Conservation (phyloP, 1,139 yeast species). For the Taphrina pruni region DNA sequence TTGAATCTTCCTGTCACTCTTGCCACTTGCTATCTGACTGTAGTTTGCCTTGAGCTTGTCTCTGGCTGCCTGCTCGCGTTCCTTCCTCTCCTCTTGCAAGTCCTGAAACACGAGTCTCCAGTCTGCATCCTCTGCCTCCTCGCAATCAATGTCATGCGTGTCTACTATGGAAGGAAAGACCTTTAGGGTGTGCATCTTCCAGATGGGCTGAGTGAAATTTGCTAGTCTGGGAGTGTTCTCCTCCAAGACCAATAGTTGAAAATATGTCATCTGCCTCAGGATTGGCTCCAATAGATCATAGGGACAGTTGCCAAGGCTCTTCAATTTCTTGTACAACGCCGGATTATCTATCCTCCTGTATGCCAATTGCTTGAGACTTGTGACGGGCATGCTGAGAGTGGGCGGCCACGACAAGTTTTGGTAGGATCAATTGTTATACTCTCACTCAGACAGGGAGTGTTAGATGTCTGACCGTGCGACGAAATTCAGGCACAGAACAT, state of each 20-base stretch:
- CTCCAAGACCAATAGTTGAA: slow-evolving; percentile 16
- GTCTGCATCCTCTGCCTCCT: slow-evolving; percentile 16
- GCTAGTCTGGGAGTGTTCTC: slow-evolving; percentile 21
- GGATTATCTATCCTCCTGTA: slow-evolving; percentile 13
- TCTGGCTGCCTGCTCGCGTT: slow-evolving; percentile 21
- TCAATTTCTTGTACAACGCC: slow-evolving; percentile 6
- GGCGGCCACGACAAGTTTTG: too few species aligned
- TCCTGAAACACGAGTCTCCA: slow-evolving; percentile 23
- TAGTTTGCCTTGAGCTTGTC: slow-evolving; percentile 26
- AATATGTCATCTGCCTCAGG: slow-evolving; percentile 12
- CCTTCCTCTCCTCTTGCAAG: slow-evolving; percentile 21
- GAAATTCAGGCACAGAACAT: too few species aligned
- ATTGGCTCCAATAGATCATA: slow-evolving; percentile 6
- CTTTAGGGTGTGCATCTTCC: slow-evolving; percentile 31
- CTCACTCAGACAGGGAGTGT: too few species aligned
- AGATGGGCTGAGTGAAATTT: slow-evolving; percentile 15
- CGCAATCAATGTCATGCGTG: slow-evolving; percentile 24
- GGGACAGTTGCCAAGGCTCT: slow-evolving; percentile 13
- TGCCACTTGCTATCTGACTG: slow-evolving; percentile 27
- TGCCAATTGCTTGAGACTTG: slow-evolving; percentile 12
- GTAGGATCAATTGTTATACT: too few species aligned
- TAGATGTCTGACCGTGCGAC: too few species aligned
- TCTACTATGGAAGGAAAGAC: slow-evolving; percentile 17
- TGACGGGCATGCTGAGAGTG: background rate
- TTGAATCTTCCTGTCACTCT: slow-evolving; percentile 24